Base-by-base conservation (phyloP, 805 yeast species). In the Ogataea ramenticola region DNA sequence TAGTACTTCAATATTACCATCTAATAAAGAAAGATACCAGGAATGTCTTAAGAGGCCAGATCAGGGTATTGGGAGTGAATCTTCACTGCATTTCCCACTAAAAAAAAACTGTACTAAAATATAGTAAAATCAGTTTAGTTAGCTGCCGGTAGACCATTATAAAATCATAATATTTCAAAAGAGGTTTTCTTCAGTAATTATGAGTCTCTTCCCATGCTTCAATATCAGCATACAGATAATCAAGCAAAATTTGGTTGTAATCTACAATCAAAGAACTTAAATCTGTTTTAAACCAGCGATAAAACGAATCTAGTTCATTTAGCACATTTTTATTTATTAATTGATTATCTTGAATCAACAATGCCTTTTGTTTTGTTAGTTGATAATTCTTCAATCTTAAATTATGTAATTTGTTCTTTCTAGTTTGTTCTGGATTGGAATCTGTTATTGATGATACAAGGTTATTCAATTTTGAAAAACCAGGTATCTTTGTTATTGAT, bases 361-460 rank as follows among this genome's bases (percentile, higher is more conserved):
- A 43, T 15, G 51, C 56, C 22, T 48, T 48, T 43, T 65, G 70
- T 40, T 58, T 52, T 31, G 58, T 59, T 41, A 61, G 52, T 43
- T 62, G 65, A 36, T 56, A 57, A 2, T 64, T 48, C 43, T 56
- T 54, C 36, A 63, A 43, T 40, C 57, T 61, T 26, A 63, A 41
- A 37, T 57, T 54, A 42, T 60, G 56, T 8, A 57, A 43, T 32
- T 61, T 60, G 30, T 55, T 58, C 36, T 56, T 53, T 33, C 68
- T 46, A 6, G 68, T 62, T 40, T 56, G 62, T 29, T 62, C 66
- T 2, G 66, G 67, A 45, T 63, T 58, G 1, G 56, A 49, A 39
- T 65, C 68, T 29, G 65, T 62, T 46, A 64, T 62, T 39, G 64
- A 61, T 27, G 53, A 48, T 3, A 65, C 52, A 31, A 59, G 61